Percentiles rank a stretch among this genome's conserved stretches.
phyloP scores from a whole-genome alignment of 805 yeast genomes.

The Wickerhamomyces pijperi region DNA sequence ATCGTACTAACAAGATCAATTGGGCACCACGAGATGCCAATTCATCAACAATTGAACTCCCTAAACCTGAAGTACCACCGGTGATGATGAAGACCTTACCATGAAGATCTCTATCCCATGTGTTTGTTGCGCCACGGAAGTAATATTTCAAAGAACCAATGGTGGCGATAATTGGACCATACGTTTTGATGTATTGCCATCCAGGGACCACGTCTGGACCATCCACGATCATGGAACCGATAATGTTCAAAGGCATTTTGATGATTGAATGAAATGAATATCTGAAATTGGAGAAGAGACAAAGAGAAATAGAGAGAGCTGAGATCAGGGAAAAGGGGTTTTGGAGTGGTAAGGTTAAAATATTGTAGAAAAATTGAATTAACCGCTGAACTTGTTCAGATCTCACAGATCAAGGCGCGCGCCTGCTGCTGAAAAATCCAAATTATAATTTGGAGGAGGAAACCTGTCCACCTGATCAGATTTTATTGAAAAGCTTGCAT shows the following conservation, averaged over 20 bases:
- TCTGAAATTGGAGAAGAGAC: too few relatives aligned
- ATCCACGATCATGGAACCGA: slow-evolving; percentile 55
- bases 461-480: neutral
- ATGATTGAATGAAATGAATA: too few relatives aligned
- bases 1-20: slow-evolving; percentile 57
- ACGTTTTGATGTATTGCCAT: slow-evolving; percentile 44
- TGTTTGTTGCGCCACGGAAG: slow-evolving; percentile 69
- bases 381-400: too few relatives aligned
- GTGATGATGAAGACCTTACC: slow-evolving; percentile 77
- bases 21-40: slow-evolving; percentile 83
- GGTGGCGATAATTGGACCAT: slow-evolving; percentile 42
- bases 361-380: too few relatives aligned
- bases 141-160: slow-evolving; percentile 52
- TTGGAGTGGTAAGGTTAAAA: too few relatives aligned
- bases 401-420: too few relatives aligned
- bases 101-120: slow-evolving; percentile 89
- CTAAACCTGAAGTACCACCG: slow-evolving; percentile 94
- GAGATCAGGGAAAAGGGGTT: too few relatives aligned
- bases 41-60: slow-evolving; percentile 64
- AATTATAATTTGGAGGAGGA: too few relatives aligned
- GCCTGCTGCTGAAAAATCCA: too few relatives aligned
- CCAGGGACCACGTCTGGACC: slow-evolving; percentile 75
- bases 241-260: slow-evolving; percentile 74
- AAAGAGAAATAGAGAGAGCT: too few relatives aligned
- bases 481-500: neutral